phyloP scores from a whole-genome alignment of 768 basidiomycete genomes.

The Russula sp. region DNA sequence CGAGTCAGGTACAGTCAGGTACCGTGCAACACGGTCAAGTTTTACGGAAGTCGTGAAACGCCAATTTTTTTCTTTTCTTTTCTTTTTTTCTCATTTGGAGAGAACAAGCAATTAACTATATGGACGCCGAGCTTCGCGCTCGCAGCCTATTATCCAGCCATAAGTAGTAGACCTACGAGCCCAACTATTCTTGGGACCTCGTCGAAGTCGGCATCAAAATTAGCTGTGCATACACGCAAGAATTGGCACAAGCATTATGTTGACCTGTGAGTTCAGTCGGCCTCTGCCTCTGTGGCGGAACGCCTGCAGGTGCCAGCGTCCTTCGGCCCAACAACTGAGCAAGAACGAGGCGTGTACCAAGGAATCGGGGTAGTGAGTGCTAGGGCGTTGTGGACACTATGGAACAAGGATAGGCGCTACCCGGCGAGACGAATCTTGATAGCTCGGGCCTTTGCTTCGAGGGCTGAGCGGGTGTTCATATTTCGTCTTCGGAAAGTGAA shows the following conservation, averaged over 20 bases:
- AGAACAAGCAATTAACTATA: slow-evolving; percentile 5
- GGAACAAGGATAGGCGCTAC: slow-evolving; percentile 39
- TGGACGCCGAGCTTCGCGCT: slow-evolving; percentile 3
- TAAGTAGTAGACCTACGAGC: slow-evolving; percentile 7
- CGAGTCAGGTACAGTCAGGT: too few species aligned
- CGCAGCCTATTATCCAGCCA: slow-evolving; percentile 17
- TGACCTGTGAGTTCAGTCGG: slow-evolving; percentile 11
- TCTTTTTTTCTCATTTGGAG: too few species aligned
- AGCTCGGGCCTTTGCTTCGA: slow-evolving; percentile 65
- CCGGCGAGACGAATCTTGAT: slow-evolving; percentile 79
- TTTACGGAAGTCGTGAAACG: background rate
- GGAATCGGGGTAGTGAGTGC: slow-evolving; percentile 17
- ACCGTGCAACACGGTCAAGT: background rate
- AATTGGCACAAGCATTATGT: slow-evolving; percentile 18
- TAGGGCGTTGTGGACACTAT: slow-evolving; percentile 16
- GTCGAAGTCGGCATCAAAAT: slow-evolving; percentile 12
- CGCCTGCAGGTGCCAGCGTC: slow-evolving; percentile 16
- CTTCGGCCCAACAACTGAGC: slow-evolving; percentile 17
- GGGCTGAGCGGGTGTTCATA: slow-evolving; percentile 41
- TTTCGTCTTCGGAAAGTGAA: background rate
- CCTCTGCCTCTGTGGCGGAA: slow-evolving; percentile 5
- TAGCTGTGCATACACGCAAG: slow-evolving; percentile 21
- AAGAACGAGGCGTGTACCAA: slow-evolving; percentile 20
- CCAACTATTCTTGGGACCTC: slow-evolving; percentile 1
- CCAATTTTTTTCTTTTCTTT: background rate